These are phyloP conservation scores for Backusella mclennaniae DNA, from an alignment of 192 early-diverging fungal species.

Conservation along the genomic window DNA sequence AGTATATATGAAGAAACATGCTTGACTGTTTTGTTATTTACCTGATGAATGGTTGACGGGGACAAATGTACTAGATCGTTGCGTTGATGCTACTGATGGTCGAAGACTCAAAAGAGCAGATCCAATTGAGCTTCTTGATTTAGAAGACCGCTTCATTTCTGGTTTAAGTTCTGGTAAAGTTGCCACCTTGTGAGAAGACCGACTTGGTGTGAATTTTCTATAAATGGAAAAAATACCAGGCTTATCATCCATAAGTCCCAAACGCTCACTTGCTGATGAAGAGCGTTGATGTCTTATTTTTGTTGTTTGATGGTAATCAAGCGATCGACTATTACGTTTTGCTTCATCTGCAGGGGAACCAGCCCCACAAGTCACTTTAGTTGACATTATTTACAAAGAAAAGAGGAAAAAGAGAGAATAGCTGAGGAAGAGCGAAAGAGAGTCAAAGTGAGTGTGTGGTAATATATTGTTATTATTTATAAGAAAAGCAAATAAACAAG, in stretches of 20 bases:
- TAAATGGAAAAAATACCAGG: constrained; percentile 8
- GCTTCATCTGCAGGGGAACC: constrained; percentile 8
- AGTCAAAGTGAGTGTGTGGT: neutral
- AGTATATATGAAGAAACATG: neutral
- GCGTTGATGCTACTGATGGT: neutral
- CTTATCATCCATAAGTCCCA: neutral
- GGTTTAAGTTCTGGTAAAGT: neutral
- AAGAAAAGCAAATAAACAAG: neutral
- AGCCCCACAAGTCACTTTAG: constrained; percentile 5
- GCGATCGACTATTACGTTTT: constrained; percentile 5
- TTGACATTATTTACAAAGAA: constrained; percentile 1
- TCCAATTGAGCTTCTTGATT: constrained; percentile 6
- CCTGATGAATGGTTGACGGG: neutral
- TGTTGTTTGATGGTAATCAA: neutral
- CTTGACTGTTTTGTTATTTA: neutral
- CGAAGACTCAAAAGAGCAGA: constrained; percentile 5
- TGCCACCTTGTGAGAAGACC: neutral
- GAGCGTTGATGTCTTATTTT: neutral
- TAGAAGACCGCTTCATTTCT: neutral
- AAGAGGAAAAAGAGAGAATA: neutral
- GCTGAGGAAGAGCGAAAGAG: neutral
- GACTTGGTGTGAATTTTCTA: constrained; percentile 6
- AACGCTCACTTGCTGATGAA: neutral
- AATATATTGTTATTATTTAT: neutral
- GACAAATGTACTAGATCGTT: neutral